These are phyloP conservation scores for Boletus vinaceobasis DNA, from an alignment of 768 basidiomycete species.

Conservation along the genomic window DNA sequence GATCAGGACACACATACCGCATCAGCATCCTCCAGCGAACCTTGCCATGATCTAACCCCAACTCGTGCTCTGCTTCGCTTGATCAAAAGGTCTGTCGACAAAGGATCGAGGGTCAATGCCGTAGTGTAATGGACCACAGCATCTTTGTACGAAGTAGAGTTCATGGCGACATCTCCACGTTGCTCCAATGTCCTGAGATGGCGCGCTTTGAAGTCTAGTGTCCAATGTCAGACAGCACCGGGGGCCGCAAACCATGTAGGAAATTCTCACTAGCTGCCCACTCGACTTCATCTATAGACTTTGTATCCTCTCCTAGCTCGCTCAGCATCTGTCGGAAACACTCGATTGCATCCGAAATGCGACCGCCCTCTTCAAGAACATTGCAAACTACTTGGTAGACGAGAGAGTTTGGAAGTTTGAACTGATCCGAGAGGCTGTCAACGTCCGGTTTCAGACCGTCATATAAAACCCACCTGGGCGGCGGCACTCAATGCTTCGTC, in stretches of 20 bases:
- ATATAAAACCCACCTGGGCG: background rate
- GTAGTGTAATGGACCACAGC: background rate
- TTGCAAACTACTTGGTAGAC: background rate
- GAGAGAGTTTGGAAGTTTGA: background rate
- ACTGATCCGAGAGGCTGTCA: background rate
- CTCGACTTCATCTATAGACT: background rate
- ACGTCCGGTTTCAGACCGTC: no score
- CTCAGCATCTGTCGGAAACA: constrained; percentile 1
- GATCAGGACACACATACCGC: background rate
- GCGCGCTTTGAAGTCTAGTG: background rate
- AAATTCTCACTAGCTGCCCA: background rate
- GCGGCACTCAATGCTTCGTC: background rate
- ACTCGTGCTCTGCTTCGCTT: background rate
- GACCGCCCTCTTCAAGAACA: background rate
- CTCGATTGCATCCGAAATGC: background rate
- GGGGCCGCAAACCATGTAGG: no score
- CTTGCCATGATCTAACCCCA: background rate
- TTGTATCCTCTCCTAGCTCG: background rate
- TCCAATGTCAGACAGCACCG: background rate
- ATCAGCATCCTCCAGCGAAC: background rate
- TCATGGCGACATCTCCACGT: background rate
- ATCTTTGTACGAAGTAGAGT: background rate
- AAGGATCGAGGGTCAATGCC: background rate
- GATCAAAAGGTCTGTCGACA: background rate
- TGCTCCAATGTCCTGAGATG: background rate